Evolutionary conservation across 306 rosid genomes (phyloP), one percentile per base, ranked within the genome.

Genomic region (Cicer judaicum): DNA sequence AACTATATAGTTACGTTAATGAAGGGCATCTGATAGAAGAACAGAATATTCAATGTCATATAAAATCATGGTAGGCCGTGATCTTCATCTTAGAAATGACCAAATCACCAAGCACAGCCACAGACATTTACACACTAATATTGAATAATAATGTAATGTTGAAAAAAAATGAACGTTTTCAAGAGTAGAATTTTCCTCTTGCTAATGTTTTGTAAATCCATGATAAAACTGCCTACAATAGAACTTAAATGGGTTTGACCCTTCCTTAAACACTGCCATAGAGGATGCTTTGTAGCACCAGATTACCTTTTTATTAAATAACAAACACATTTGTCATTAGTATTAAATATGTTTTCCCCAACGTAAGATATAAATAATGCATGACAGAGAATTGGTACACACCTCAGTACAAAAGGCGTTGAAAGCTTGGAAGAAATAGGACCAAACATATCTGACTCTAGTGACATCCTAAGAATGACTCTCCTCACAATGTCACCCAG

Each of bases 401-500:
- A 92, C 98, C 97, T 85, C 85, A 93, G 82, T 56, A 81, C 81
- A 78, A 89, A 93, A 43, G 97, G 92, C 68, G 21, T 70, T 16
- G 74, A 81, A 70, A 93, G 90, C 80, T 76, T 84, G 73, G 92
- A 41, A 78, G 93, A 84, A 83, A 76, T 70, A 70, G 89, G 85
- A 68, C 88, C 98, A 78, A 88, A 81, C 62, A 86, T 82, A 81
- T 91, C 91, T 3, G 97, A 79, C 73, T 91, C 97, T 69, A 72
- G 78, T 36, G 90, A 85, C 85, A 93, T 93, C 87, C 83, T 88
- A 56, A 89, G 88, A 57, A 93, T 84, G 50, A 93, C 93, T 87
- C 98, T 89, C 82, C 98, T 88, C 64, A 93, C 97, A 1, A 93
- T 87, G 60, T 93, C 98, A 18, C 98, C 98, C 19, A 93, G 90